Evolutionary conservation across 192 early-diverging fungal genomes (phyloP).

Genomic region (Coemansia sp.): DNA sequence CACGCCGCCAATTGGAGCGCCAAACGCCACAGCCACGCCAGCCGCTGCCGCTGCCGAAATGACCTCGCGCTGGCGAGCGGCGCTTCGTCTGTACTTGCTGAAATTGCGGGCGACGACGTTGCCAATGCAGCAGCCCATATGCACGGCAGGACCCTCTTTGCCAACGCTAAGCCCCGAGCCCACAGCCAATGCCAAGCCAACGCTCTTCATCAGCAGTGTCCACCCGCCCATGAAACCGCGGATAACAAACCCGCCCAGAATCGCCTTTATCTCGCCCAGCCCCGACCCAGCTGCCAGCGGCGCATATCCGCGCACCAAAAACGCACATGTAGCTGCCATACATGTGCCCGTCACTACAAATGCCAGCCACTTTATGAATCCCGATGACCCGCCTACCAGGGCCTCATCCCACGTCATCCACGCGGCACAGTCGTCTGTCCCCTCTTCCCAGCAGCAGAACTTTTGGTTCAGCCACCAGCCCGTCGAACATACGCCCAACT

Average conservation of each 20-base stretch:
- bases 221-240: slow-evolving; percentile 88
- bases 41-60: slow-evolving; percentile 73
- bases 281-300: slow-evolving; percentile 96
- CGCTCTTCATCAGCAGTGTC: slow-evolving; percentile 84
- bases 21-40: slow-evolving; percentile 79
- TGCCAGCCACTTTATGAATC: slow-evolving; percentile 75
- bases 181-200: slow-evolving; percentile 76
- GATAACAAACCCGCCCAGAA: slow-evolving; percentile 91
- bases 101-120: slow-evolving; percentile 83
- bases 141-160: slow-evolving; percentile 95
- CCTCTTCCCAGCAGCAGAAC: slow-evolving; percentile 89
- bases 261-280: slow-evolving; percentile 89
- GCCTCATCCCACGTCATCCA: slow-evolving; percentile 78
- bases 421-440: slow-evolving; percentile 57
- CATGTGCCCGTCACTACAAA: slow-evolving; percentile 76
- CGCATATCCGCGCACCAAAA: slow-evolving; percentile 74
- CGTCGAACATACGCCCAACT: slow-evolving; percentile 78
- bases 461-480: slow-evolving; percentile 92
- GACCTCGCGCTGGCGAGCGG: slow-evolving; percentile 69
- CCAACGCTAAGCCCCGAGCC: slow-evolving; percentile 87
- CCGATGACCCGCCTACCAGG: slow-evolving; percentile 53
- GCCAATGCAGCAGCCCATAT: slow-evolving; percentile 89
- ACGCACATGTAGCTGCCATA: slow-evolving; percentile 75
- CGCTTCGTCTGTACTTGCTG: slow-evolving; percentile 81
- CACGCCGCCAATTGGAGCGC: slow-evolving; percentile 72